Conservation (phyloP, 352 stramenopile genomes). For the Pythium rishiriense region DNA sequence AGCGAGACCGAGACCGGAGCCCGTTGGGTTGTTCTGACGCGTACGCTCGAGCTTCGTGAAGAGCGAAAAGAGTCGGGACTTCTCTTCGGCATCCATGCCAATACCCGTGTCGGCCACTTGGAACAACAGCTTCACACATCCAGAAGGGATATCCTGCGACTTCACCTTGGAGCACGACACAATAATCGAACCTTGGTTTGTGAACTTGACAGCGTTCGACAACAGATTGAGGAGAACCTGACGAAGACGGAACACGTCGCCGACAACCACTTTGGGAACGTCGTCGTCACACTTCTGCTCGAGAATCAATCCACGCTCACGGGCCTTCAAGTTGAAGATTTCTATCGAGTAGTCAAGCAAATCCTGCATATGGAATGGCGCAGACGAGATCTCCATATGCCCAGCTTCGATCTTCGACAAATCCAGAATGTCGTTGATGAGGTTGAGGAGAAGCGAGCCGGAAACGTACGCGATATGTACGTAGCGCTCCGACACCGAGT, state of each 20-base stretch:
- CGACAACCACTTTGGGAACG: conserved; percentile 74
- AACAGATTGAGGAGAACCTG: conserved; percentile 84
- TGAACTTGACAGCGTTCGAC: conserved; percentile 89
- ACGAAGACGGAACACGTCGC: conserved; percentile 72
- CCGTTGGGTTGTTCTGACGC: conserved; percentile 83
- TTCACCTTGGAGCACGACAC: conserved; percentile 72
- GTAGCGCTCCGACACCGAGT: conserved; percentile 63
- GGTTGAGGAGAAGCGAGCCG: conserved; percentile 80
- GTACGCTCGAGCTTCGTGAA: conserved; percentile 85
- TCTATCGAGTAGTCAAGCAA: conserved; percentile 87
- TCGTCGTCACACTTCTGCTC: conserved; percentile 83
- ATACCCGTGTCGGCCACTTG: conserved; percentile 86
- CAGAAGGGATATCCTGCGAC: conserved; percentile 56
- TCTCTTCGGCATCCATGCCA: conserved; percentile 81
- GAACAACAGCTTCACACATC: conserved; percentile 77
- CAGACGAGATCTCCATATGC: conserved; percentile 86
- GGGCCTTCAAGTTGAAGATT: conserved; percentile 88
- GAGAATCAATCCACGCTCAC: conserved; percentile 77
- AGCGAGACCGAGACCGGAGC: conserved; percentile 81
- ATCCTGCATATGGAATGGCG: conserved; percentile 82
- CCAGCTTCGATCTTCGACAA: conserved; percentile 93
- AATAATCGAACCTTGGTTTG: conserved; percentile 77
- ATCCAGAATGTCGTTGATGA: conserved; percentile 93
- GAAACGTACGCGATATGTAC: conserved; percentile 88
- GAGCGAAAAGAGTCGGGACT: conserved; percentile 74